Evolutionary conservation across 805 yeast species (phyloP).

Genomic region (Komagataella kurtzmanii): DNA sequence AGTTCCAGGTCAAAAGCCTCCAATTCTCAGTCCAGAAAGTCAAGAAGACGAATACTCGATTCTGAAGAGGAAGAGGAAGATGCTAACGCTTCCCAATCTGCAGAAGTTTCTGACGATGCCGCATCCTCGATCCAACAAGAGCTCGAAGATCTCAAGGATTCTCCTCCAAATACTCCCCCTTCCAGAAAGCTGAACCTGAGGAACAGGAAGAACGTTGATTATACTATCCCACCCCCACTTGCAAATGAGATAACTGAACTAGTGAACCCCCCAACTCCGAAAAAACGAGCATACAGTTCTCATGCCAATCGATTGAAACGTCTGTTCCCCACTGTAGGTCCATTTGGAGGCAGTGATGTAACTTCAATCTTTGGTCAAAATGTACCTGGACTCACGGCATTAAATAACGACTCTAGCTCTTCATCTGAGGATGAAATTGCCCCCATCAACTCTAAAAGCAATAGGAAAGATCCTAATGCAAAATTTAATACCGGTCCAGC

Average conservation of each 20-base stretch:
- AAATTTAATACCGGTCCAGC: background rate
- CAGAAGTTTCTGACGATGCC: constrained; percentile 8
- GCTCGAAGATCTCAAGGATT: constrained; percentile 49
- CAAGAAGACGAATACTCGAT: background rate
- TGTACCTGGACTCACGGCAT: constrained; percentile 30
- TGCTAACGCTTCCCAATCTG: constrained; percentile 7
- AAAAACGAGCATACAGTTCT: constrained; percentile 15
- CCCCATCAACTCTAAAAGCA: constrained; percentile 12
- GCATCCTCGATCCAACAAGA: constrained; percentile 44
- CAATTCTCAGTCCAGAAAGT: background rate
- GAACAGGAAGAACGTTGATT: constrained; percentile 63
- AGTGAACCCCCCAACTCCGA: constrained; percentile 9
- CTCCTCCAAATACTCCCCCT: constrained; percentile 36
- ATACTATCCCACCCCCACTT: constrained; percentile 75
- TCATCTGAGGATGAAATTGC: constrained; percentile 30
- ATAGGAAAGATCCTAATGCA: constrained; percentile 1
- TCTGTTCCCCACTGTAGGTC: constrained; percentile 88
- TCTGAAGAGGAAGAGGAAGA: constrained; percentile 3
- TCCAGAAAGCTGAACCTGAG: constrained; percentile 37
- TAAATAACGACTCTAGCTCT: constrained; percentile 29
- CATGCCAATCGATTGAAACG: constrained; percentile 37
- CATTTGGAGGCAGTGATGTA: constrained; percentile 95
- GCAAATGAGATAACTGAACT: constrained; percentile 23
- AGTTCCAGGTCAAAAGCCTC: background rate
- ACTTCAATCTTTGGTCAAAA: constrained; percentile 68